phyloP scores from a whole-genome alignment of 2,329 filamentous ascomycete species.

The Colletotrichum endophyticum region DNA sequence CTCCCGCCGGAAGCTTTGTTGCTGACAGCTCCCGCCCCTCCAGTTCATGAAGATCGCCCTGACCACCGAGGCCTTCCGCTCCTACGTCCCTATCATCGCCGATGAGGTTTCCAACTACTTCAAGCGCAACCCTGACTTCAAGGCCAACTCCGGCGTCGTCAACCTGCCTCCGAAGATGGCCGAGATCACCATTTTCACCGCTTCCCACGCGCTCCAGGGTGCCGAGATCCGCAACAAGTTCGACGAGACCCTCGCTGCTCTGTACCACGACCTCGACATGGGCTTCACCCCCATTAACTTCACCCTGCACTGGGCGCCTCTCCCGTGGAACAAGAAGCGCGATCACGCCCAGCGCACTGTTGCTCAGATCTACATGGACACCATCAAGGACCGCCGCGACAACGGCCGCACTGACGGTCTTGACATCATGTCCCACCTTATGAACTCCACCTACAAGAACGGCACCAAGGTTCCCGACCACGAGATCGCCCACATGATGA shows the following conservation, averaged over 20 bases:
- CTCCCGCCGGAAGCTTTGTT: not conserved
- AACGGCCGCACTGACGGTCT: slow-evolving; percentile 54
- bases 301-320: slow-evolving; percentile 84
- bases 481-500: slow-evolving; percentile 93
- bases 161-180: slow-evolving; percentile 79
- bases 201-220: slow-evolving; percentile 84
- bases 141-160: slow-evolving; percentile 70
- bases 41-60: slow-evolving; percentile 84
- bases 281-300: slow-evolving; percentile 91
- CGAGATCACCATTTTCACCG: slow-evolving; percentile 89
- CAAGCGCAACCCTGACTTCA: slow-evolving; percentile 69
- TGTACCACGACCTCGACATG: slow-evolving; percentile 91
- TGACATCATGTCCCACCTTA: slow-evolving; percentile 91
- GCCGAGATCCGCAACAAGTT: slow-evolving; percentile 82
- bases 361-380: slow-evolving; percentile 81
- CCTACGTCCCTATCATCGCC: slow-evolving; percentile 80
- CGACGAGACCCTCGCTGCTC: slow-evolving; percentile 77
- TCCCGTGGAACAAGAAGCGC: slow-evolving; percentile 86
- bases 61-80: slow-evolving; percentile 74
- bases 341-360: slow-evolving; percentile 82
- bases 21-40: slow-evolving; percentile 20
- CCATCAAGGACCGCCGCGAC: slow-evolving; percentile 74
- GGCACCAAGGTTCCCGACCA: slow-evolving; percentile 79
- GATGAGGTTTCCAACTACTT: slow-evolving; percentile 77
- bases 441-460: slow-evolving; percentile 86